phyloP scores from a whole-genome alignment of 345 rosid species.

The Diplotaxis tenuifolia region DNA sequence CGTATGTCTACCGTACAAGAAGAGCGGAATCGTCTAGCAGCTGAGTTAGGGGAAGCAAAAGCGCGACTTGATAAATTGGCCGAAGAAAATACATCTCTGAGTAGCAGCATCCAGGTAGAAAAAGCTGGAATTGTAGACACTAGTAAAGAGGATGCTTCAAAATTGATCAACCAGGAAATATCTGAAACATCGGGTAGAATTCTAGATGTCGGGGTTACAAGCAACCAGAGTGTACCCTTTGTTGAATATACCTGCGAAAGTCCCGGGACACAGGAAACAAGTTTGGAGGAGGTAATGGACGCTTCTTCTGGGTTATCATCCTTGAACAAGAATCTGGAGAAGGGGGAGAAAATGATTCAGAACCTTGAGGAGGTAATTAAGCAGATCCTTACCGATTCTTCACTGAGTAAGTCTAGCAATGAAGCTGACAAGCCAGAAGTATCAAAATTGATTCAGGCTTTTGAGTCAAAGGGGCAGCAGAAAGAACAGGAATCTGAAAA shows the following conservation, averaged over 20 bases:
- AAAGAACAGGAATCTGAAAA: constrained; percentile 57
- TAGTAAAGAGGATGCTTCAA: constrained; percentile 32
- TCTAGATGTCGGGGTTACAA: constrained; percentile 23
- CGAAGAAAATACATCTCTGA: constrained; percentile 49
- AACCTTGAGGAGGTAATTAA: constrained; percentile 60
- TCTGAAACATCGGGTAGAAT: constrained; percentile 31
- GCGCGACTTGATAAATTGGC: constrained; percentile 47
- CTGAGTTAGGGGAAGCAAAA: constrained; percentile 45
- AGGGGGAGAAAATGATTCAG: constrained; percentile 51
- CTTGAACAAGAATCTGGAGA: constrained; percentile 51
- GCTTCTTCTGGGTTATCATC: constrained; percentile 43
- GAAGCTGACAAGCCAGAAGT: constrained; percentile 50
- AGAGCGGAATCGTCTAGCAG: constrained; percentile 42
- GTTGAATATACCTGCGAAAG: constrained; percentile 32
- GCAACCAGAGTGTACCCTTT: constrained; percentile 24
- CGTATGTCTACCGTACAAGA: constrained; percentile 45
- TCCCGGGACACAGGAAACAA: constrained; percentile 29
- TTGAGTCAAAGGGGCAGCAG: constrained; percentile 61
- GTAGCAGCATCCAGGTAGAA: constrained; percentile 41
- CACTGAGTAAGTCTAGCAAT: constrained; percentile 39
- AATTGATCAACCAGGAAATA: constrained; percentile 29
- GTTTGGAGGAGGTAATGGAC: constrained; percentile 38
- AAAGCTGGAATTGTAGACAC: constrained; percentile 44
- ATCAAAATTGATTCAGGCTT: constrained; percentile 77
- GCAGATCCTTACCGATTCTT: constrained; percentile 41